Evolutionary conservation across 108 stramenopile genomes (phyloP), one percentile per base, ranked within the genome.

Genomic region (Epithemia pelagica): DNA sequence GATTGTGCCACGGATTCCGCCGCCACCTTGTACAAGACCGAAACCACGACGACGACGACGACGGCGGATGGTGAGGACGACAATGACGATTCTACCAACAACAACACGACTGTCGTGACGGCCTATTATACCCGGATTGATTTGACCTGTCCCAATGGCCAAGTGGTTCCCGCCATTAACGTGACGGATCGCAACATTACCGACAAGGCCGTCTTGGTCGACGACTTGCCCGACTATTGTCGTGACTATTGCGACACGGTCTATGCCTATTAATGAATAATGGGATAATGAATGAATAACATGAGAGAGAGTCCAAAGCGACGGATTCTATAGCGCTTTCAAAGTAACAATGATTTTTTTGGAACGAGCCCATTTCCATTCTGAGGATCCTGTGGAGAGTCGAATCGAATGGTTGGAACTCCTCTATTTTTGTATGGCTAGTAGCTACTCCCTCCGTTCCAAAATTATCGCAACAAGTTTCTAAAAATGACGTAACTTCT

Each of bases 1-100:
- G 94, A 95, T 66, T 95, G 94, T 59, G 74, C 70, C 67, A 46
- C 37, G 10, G 37, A 46, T 15, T 5, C 15, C 10, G 5, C 37
- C 37, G 37, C 37, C 37, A 46, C 5, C 15, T 46, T 46, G 37
- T 46, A 10, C 37, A 46, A 46, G 37, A 46, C 37, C 10, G 37
- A 46, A 46, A 46, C 37, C 10, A 46, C 10, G 10, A 46, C 10
- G 10, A 15, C 15, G 37, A 46, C 10, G 5, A 46, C 37, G 10
- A 46, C 37, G 10, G 37, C 37, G 10, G 15, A 46, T 46, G 37
- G 37, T 15, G 15, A 5, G 15, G 10, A 15, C 5, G 37, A 46
- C 10, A 15, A 46, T 46, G 37, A 15, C 37, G 15, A 46, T 15
- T 46, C 37, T 5, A 46, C 37, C 37, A 46, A 15, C 37, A 15